Conservation (phyloP, 1,139 yeast genomes). For the Sugiyamaella sp. region DNA sequence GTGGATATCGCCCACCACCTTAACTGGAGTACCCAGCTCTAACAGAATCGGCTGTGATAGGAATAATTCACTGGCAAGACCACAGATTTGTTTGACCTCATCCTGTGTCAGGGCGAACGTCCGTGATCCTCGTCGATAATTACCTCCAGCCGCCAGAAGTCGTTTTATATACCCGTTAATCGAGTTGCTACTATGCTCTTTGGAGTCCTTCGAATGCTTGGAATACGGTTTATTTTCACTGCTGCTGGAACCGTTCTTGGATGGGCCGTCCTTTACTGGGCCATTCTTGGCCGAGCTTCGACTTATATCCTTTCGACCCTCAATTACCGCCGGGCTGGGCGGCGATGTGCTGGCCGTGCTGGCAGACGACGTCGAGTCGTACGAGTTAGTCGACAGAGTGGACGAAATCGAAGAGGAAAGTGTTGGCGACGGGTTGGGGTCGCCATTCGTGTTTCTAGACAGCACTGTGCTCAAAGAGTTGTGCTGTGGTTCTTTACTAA, state of each 20-base stretch:
- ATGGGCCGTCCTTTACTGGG: no score
- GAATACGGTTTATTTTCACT: not conserved
- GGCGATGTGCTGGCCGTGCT: slow-evolving; percentile 20
- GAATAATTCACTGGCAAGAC: slow-evolving; percentile 68
- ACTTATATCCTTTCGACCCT: not conserved
- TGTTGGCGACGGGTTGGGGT: slow-evolving; percentile 16
- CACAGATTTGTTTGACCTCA: slow-evolving; percentile 67
- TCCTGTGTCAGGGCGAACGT: slow-evolving; percentile 46
- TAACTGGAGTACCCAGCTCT: slow-evolving; percentile 79
- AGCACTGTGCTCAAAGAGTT: not conserved
- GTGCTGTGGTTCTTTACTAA: no score
- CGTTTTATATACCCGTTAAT: slow-evolving; percentile 19
- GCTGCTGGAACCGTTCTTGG: not conserved
- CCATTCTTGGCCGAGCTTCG: no score
- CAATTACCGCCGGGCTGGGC: slow-evolving; percentile 15
- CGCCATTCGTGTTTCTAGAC: not conserved
- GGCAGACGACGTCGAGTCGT: slow-evolving; percentile 23
- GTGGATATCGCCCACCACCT: slow-evolving; percentile 85
- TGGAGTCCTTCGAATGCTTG: slow-evolving; percentile 14
- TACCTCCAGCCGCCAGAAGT: slow-evolving; percentile 11
- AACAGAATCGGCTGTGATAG: slow-evolving; percentile 76
- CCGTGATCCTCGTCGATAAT: slow-evolving; percentile 5
- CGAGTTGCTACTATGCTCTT: slow-evolving; percentile 3
- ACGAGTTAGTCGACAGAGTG: slow-evolving; percentile 21
- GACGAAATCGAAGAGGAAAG: slow-evolving; percentile 23